Percentiles rank a stretch among this genome's conserved stretches.
Evolutionary conservation across 805 yeast genomes (phyloP).

Genomic region (Vanderwaltozyma yarrowii): DNA sequence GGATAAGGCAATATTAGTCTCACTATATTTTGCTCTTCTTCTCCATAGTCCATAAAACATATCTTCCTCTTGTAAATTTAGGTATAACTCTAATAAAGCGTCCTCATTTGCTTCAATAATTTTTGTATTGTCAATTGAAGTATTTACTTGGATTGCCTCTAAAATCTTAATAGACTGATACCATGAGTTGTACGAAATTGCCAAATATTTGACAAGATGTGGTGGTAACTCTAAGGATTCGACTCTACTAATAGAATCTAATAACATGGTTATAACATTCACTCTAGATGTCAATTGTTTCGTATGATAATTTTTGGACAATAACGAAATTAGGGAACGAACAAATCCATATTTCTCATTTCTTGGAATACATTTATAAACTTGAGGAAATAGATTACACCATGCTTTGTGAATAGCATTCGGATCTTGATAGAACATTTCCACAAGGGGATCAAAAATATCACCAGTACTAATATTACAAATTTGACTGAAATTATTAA

Average conservation of each 20-base stretch:
- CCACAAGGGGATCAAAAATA: slow-evolving; percentile 61
- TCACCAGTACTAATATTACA: slow-evolving; percentile 43
- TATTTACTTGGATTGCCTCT: slow-evolving; percentile 55
- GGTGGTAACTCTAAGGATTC: slow-evolving; percentile 80
- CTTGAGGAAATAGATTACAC: slow-evolving; percentile 74
- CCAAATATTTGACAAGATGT: slow-evolving; percentile 80
- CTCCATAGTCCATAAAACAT: slow-evolving; percentile 98
- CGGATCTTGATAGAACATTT: slow-evolving; percentile 72
- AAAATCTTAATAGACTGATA: slow-evolving; percentile 75
- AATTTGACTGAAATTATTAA: slow-evolving; percentile 18
- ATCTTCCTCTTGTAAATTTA: slow-evolving; percentile 85
- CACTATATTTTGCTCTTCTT: slow-evolving; percentile 86
- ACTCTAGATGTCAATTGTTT: slow-evolving; percentile 81
- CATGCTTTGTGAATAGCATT: slow-evolving; percentile 75
- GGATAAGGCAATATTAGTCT: slow-evolving; percentile 85
- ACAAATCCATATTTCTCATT: slow-evolving; percentile 78
- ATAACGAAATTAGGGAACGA: slow-evolving; percentile 63
- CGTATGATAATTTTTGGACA: slow-evolving; percentile 88
- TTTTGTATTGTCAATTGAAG: slow-evolving; percentile 56
- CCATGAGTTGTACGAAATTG: slow-evolving; percentile 84
- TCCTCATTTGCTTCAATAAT: slow-evolving; percentile 81
- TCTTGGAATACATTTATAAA: slow-evolving; percentile 61
- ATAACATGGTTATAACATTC: slow-evolving; percentile 72
- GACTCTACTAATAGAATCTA: slow-evolving; percentile 75
- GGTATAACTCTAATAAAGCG: slow-evolving; percentile 81